phyloP scores from a whole-genome alignment of 768 basidiomycete species.

The Polyporus arcularius region DNA sequence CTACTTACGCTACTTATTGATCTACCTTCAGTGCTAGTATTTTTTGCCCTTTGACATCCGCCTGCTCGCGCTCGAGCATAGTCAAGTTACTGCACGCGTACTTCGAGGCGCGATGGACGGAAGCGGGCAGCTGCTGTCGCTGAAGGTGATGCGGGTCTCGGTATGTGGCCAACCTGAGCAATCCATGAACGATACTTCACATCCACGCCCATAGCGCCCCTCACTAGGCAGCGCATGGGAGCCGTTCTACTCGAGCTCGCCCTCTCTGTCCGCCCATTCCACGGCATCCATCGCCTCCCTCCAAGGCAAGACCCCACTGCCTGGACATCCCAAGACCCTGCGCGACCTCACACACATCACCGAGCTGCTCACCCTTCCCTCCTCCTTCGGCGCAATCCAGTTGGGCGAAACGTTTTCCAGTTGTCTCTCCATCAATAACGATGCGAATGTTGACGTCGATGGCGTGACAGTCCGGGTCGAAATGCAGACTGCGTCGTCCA shows the following conservation, averaged over 20 bases:
- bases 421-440: constrained; percentile 82
- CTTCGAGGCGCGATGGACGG: constrained; percentile 41
- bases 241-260: constrained; percentile 83
- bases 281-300: constrained; percentile 76
- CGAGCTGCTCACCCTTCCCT: constrained; percentile 77
- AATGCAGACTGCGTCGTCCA: constrained; percentile 79
- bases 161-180: constrained; percentile 49
- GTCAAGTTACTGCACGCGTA: not conserved
- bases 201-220: constrained; percentile 43
- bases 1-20: no score
- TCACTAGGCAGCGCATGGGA: constrained; percentile 77
- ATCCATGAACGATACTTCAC: not conserved
- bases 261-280: constrained; percentile 80
- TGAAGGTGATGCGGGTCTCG: constrained; percentile 88
- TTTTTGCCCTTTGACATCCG: no score
- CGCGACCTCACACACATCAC: constrained; percentile 79
- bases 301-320: constrained; percentile 68
- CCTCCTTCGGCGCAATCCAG: constrained; percentile 84
- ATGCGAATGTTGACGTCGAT: constrained; percentile 61
- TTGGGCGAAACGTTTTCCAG: constrained; percentile 89
- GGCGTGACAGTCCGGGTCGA: constrained; percentile 72
- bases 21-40: no score
- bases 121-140: constrained; percentile 65
- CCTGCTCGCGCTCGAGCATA: not conserved
- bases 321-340: constrained; percentile 80